phyloP scores from a whole-genome alignment of 495 filamentous ascomycete genomes.

The Chaetomium tenue region DNA sequence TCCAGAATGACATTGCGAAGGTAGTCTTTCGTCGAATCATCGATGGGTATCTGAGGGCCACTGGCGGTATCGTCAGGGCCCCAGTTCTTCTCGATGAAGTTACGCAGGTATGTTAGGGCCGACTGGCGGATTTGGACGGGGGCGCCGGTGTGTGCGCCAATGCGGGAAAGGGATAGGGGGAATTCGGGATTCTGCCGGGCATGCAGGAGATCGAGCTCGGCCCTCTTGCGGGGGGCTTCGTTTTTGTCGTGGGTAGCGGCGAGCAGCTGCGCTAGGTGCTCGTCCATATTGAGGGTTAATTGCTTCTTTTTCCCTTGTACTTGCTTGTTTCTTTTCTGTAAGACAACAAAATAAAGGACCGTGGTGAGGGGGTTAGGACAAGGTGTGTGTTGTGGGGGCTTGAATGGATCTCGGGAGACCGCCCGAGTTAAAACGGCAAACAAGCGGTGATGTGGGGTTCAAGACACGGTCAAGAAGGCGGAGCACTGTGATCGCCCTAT shows the following conservation, averaged over 20 bases:
- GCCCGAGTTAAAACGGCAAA: slow-evolving; percentile 11
- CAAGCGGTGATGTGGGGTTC: slow-evolving; percentile 11
- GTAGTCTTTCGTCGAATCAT: slow-evolving; percentile 67
- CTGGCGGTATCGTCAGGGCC: slow-evolving; percentile 54
- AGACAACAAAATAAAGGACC: not conserved
- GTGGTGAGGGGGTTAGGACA: not conserved
- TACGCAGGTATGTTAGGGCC: slow-evolving; percentile 74
- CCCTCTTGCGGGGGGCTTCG: slow-evolving; percentile 69
- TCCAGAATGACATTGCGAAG: slow-evolving; percentile 68
- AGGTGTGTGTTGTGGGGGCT: not conserved
- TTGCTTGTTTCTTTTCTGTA: not conserved
- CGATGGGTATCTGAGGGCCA: slow-evolving; percentile 63
- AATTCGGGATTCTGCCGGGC: slow-evolving; percentile 65
- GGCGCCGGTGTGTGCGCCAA: slow-evolving; percentile 70
- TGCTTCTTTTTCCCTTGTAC: not conserved
- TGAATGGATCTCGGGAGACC: slow-evolving; percentile 4
- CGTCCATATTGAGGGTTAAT: slow-evolving; percentile 62
- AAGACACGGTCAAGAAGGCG: not conserved
- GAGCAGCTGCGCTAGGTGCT: slow-evolving; percentile 76
- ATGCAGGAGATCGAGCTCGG: slow-evolving; percentile 71
- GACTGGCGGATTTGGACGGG: slow-evolving; percentile 75
- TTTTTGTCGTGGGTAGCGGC: slow-evolving; percentile 71
- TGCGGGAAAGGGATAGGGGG: slow-evolving; percentile 71
- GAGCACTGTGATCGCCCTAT: not conserved
- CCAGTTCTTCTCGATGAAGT: slow-evolving; percentile 80